Evolutionary conservation across 2,329 filamentous ascomycete species (phyloP).

Genomic region (Hymenoscyphus salicellus): DNA sequence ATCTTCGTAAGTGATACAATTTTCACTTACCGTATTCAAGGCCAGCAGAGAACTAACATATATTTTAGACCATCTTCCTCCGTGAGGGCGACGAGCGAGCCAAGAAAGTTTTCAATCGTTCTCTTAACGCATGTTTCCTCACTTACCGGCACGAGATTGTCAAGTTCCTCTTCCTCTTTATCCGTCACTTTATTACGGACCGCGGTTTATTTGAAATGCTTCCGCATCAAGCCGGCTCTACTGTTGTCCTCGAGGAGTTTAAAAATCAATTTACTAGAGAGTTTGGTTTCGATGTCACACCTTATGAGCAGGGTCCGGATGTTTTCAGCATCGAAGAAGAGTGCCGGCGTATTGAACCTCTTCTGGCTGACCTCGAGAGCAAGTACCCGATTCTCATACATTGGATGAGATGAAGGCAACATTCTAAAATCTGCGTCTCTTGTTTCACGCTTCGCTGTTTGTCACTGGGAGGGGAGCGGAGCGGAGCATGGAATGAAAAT

Average conservation of each 20-base stretch:
- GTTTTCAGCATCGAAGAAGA: conserved; percentile 10
- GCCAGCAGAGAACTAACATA: neutral
- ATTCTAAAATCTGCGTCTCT: neutral
- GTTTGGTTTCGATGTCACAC: conserved; percentile 20
- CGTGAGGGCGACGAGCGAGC: conserved; percentile 12
- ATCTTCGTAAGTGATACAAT: conserved; percentile 24
- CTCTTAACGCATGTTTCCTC: conserved; percentile 25
- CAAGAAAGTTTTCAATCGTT: conserved; percentile 20
- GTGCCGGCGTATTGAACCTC: neutral
- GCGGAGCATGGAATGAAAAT: neutral
- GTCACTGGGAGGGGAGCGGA: neutral
- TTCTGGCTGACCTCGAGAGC: conserved; percentile 6
- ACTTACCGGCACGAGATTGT: conserved; percentile 12
- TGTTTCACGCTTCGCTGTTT: neutral
- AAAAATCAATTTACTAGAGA: conserved; percentile 26
- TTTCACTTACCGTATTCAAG: neutral
- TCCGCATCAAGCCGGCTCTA: conserved; percentile 12
- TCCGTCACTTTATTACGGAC: conserved; percentile 23
- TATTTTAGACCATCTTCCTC: conserved; percentile 24
- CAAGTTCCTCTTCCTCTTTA: conserved; percentile 27
- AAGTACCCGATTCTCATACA: conserved; percentile 4
- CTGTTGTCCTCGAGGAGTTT: conserved; percentile 24
- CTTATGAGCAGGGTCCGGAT: neutral
- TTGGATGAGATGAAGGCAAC: conserved; percentile 7
- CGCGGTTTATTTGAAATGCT: conserved; percentile 15